Percentiles rank a stretch among this genome's conserved stretches.
Evolutionary conservation across 192 early-diverging fungal genomes (phyloP).

Genomic region (Coemansia sp.): DNA sequence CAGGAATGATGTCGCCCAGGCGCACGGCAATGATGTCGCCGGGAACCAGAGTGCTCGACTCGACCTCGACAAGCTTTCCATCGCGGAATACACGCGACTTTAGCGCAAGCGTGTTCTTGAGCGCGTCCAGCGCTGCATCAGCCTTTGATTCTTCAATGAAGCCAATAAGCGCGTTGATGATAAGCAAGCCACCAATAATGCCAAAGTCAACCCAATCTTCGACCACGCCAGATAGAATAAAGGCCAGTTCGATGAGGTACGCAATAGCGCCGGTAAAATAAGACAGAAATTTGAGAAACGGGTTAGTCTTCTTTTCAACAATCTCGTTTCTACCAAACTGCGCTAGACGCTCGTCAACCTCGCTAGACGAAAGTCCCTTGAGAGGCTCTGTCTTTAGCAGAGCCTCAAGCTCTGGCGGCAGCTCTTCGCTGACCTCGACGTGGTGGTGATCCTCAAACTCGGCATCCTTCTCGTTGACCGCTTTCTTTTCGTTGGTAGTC

Average conservation of each 20-base stretch:
- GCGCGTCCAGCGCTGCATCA: constrained; percentile 88
- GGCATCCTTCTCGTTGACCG: constrained; percentile 45
- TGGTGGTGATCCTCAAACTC: constrained; percentile 72
- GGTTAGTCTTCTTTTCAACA: constrained; percentile 81
- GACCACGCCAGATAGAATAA: constrained; percentile 74
- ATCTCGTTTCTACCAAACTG: constrained; percentile 82
- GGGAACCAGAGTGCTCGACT: constrained; percentile 77
- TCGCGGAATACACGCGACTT: constrained; percentile 82
- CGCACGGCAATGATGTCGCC: constrained; percentile 90
- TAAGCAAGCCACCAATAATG: constrained; percentile 73
- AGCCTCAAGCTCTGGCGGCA: constrained; percentile 78
- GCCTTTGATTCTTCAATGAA: constrained; percentile 93
- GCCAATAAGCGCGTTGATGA: constrained; percentile 90
- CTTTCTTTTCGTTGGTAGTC: constrained; percentile 32
- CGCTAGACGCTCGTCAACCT: constrained; percentile 69
- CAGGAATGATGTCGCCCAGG: constrained; percentile 93
- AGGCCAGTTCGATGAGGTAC: constrained; percentile 86
- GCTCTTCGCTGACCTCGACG: constrained; percentile 71
- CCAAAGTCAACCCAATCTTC: constrained; percentile 81
- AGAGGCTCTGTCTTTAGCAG: constrained; percentile 79
- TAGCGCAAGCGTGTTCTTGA: constrained; percentile 90
- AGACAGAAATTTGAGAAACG: constrained; percentile 77
- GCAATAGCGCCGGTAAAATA: constrained; percentile 91
- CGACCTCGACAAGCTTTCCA: constrained; percentile 68
- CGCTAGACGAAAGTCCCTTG: constrained; percentile 70